Evolutionary conservation across 306 rosid genomes (phyloP).

Genomic region (Sesbania bispinosa): DNA sequence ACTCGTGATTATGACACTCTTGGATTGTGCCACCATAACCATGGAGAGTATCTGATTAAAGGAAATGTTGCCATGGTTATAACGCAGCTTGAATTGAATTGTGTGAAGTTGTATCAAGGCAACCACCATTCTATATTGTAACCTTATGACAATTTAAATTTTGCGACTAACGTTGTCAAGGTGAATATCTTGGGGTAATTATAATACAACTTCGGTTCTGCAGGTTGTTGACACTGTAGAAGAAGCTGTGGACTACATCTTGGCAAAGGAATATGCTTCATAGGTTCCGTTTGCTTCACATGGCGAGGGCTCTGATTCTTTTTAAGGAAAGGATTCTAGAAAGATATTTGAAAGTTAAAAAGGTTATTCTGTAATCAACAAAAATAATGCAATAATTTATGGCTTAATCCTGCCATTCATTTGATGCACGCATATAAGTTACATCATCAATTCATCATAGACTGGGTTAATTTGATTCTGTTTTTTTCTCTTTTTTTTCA

Average conservation of each 20-base stretch:
- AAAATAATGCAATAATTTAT: slow-evolving; percentile 8
- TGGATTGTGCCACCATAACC: neutral
- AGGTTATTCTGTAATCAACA: neutral
- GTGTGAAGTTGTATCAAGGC: neutral
- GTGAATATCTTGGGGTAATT: neutral
- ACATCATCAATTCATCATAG: too few relatives aligned
- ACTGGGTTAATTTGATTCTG: neutral
- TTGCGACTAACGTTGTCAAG: neutral
- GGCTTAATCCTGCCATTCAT: slow-evolving; percentile 13
- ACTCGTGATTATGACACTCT: neutral
- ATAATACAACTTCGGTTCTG: slow-evolving; percentile 23
- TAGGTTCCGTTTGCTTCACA: slow-evolving; percentile 3
- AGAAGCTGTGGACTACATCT: slow-evolving; percentile 62
- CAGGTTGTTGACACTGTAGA: slow-evolving; percentile 76
- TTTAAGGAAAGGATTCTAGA: slow-evolving; percentile 2
- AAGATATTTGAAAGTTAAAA: neutral
- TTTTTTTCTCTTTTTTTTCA: neutral
- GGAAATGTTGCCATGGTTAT: neutral
- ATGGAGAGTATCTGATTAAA: neutral
- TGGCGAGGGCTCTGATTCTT: slow-evolving; percentile 18
- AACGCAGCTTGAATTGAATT: neutral
- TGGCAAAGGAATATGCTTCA: slow-evolving; percentile 42
- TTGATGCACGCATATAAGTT: neutral
- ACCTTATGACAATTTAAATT: neutral
- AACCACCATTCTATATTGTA: neutral